A percentile compares a stretch with the other conserved stretches of the same genome.
Evolutionary conservation across 164 flowering plant species (phyloP).

Genomic region (Chimonanthus praecox): DNA sequence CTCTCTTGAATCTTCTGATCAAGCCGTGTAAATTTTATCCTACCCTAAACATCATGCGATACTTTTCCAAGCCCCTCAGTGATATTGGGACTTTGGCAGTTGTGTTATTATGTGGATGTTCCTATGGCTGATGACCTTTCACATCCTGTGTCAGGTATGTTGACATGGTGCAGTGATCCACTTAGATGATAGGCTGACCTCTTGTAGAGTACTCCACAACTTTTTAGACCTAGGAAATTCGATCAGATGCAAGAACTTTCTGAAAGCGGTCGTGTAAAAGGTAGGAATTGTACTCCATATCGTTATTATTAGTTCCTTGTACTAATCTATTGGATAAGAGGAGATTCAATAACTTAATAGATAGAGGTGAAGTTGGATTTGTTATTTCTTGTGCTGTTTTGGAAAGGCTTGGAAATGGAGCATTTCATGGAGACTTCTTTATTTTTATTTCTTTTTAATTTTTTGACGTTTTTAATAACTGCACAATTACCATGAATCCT

Average conservation of each 20-base stretch:
- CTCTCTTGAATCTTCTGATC: conserved; percentile 7
- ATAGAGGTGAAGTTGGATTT: too few species aligned
- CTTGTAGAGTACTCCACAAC: conserved; percentile 5
- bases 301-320: neutral
- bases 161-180: neutral
- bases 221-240: neutral
- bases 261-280: neutral
- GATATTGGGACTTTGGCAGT: conserved; percentile 8
- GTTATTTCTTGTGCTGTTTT: too few species aligned
- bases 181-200: neutral
- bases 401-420: too few species aligned
- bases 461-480: too few species aligned
- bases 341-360: neutral
- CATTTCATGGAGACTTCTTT: too few species aligned
- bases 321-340: neutral
- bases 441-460: too few species aligned
- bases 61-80: conserved; percentile 13
- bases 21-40: conserved; percentile 11
- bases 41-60: conserved; percentile 13
- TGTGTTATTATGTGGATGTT: conserved; percentile 1
- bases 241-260: neutral
- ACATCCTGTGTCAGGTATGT: neutral
- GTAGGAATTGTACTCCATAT: conserved; percentile 2
- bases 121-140: neutral
- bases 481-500: too few species aligned